Percentiles rank a stretch among this genome's conserved stretches.
phyloP scores from a whole-genome alignment of 176 grass and related monocot species.

The Carex pumila region DNA sequence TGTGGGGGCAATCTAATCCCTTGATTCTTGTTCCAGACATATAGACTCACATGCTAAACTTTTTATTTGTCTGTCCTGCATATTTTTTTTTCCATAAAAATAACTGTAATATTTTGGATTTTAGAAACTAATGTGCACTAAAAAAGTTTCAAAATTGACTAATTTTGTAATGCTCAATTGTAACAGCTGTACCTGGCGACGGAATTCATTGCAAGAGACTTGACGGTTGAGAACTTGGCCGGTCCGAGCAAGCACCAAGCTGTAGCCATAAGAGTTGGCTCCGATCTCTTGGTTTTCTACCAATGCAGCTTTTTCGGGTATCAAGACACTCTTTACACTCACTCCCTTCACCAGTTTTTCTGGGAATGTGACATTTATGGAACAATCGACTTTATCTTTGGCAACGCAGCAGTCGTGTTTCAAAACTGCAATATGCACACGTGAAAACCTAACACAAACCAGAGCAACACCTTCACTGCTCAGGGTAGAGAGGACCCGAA shows the following conservation, averaged over 20 bases:
- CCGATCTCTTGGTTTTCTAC: constrained; percentile 57
- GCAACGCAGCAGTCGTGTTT: constrained; percentile 61
- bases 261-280: constrained; percentile 53
- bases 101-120: too few species aligned
- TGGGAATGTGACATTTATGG: constrained; percentile 82
- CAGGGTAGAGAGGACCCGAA: constrained; percentile 74
- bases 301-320: constrained; percentile 73
- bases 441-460: constrained; percentile 36
- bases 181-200: constrained; percentile 50
- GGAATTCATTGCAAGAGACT: constrained; percentile 60
- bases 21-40: too few species aligned
- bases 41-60: too few species aligned
- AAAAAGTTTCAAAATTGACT: too few species aligned
- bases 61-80: too few species aligned
- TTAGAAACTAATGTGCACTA: too few species aligned
- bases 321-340: constrained; percentile 83
- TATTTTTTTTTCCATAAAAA: too few species aligned
- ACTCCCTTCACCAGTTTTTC: constrained; percentile 83
- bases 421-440: constrained; percentile 76
- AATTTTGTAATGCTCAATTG: background rate
- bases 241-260: constrained; percentile 73
- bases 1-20: too few species aligned
- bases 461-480: constrained; percentile 66
- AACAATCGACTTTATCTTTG: constrained; percentile 76
- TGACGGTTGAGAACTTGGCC: constrained; percentile 68